Conservation (phyloP, 164 flowering plant genomes). For the Chimonanthus praecox region DNA sequence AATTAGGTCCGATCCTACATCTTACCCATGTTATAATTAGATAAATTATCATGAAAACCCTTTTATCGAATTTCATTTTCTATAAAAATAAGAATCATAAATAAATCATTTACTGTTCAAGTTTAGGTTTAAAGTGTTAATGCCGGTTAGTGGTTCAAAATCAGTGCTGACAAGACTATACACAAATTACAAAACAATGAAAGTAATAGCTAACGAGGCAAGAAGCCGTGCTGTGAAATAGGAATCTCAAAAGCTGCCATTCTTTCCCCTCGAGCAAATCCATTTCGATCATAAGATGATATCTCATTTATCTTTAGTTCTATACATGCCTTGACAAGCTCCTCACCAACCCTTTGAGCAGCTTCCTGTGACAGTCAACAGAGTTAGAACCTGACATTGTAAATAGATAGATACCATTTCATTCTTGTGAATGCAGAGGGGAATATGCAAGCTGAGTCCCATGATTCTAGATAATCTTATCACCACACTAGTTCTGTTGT, state of each 20-base stretch:
- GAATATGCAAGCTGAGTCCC: not conserved
- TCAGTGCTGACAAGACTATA: no score
- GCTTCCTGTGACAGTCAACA: slow-evolving; percentile 22
- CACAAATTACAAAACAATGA: no score
- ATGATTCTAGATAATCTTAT: no score
- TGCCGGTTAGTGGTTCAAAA: no score
- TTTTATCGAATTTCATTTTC: no score
- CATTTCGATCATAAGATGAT: slow-evolving; percentile 85
- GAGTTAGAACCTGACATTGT: not conserved
- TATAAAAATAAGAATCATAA: no score
- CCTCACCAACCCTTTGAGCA: slow-evolving; percentile 58
- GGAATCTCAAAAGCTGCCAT: slow-evolving; percentile 34
- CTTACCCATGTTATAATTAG: no score
- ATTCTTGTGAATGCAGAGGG: not conserved
- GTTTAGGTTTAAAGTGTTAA: no score
- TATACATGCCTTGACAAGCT: slow-evolving; percentile 70
- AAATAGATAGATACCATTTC: not conserved
- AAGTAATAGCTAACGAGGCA: slow-evolving; percentile 28
- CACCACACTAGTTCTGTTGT: no score
- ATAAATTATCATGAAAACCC: no score
- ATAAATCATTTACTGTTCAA: no score
- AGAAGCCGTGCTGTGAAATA: slow-evolving; percentile 48
- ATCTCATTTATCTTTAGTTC: slow-evolving; percentile 63
- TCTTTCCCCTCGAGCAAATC: slow-evolving; percentile 62
- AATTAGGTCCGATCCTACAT: no score